Conservation (phyloP, 345 rosid species). For the Citrus sp. region DNA sequence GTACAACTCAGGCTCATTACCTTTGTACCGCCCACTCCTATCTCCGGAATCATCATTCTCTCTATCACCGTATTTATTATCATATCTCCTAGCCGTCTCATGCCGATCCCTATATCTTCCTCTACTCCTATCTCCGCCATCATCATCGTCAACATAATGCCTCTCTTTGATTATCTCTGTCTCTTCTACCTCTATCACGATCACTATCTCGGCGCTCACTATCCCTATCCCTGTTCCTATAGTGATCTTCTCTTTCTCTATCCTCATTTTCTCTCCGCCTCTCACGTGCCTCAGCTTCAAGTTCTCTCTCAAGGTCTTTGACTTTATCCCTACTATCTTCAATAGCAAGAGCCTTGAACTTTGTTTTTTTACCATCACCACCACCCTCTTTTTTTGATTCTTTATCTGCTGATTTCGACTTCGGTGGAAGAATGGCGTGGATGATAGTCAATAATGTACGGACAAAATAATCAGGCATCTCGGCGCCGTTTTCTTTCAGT, state of each 20-base stretch:
- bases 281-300: conserved; percentile 48
- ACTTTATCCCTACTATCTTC: conserved; percentile 63
- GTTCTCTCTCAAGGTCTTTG: conserved; percentile 63
- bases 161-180: conserved; percentile 22
- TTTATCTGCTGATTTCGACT: conserved; percentile 40
- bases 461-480: conserved; percentile 88
- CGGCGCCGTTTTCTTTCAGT: conserved; percentile 73
- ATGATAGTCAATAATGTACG: conserved; percentile 71
- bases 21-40: conserved; percentile 12
- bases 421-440: conserved; percentile 79
- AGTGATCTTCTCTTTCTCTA: conserved; percentile 18
- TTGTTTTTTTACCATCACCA: conserved; percentile 36
- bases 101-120: conserved; percentile 20
- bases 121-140: conserved; percentile 18
- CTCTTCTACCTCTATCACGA: conserved; percentile 22
- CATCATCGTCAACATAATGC: neutral
- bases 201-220: conserved; percentile 3
- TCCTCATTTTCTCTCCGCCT: conserved; percentile 21
- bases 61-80: conserved; percentile 14
- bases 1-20: conserved; percentile 67
- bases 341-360: conserved; percentile 68
- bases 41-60: conserved; percentile 23
- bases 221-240: conserved; percentile 17
- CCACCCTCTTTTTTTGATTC: conserved; percentile 24
- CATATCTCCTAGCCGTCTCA: conserved; percentile 30